phyloP scores from a whole-genome alignment of 1,284 basidiomycete species.

The Marasmius fiardii region DNA sequence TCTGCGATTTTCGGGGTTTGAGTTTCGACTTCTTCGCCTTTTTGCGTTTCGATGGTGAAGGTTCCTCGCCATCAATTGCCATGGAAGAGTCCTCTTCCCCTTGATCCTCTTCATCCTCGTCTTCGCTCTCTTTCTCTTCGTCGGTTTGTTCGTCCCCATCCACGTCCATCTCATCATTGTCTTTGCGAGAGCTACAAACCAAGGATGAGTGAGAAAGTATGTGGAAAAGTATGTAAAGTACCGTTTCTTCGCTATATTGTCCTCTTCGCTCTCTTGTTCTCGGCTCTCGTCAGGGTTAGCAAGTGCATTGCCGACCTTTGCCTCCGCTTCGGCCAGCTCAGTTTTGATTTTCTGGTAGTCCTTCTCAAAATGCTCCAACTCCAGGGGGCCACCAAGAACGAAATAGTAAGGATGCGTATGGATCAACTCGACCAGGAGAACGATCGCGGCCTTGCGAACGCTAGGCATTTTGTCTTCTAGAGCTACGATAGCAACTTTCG shows the following conservation, averaged over 20 bases:
- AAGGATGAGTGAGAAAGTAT: not conserved
- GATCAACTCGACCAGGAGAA: constrained; percentile 76
- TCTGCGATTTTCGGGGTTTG: constrained; percentile 64
- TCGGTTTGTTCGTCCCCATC: constrained; percentile 39
- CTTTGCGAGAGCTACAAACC: constrained; percentile 20
- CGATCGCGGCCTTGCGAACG: constrained; percentile 84
- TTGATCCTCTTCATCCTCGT: constrained; percentile 34
- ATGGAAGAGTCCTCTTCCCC: constrained; percentile 29
- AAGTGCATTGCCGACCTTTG: constrained; percentile 52
- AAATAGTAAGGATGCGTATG: constrained; percentile 90
- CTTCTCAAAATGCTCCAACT: constrained; percentile 71
- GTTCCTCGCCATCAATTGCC: constrained; percentile 32
- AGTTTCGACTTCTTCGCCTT: constrained; percentile 46
- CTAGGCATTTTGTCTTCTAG: constrained; percentile 90
- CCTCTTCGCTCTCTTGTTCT: constrained; percentile 38
- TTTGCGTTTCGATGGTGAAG: constrained; percentile 22
- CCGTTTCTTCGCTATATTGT: constrained; percentile 25
- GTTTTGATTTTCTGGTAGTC: constrained; percentile 66
- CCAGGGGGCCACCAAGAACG: constrained; percentile 83
- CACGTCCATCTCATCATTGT: constrained; percentile 44
- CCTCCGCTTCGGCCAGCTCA: constrained; percentile 59
- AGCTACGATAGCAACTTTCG: constrained; percentile 73
- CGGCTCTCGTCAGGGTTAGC: constrained; percentile 35
- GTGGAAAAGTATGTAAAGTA: not conserved
- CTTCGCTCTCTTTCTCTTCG: constrained; percentile 17